These are phyloP conservation scores for Psilocybe sp. DNA, from an alignment of 768 basidiomycete genomes.

Conservation along the genomic window DNA sequence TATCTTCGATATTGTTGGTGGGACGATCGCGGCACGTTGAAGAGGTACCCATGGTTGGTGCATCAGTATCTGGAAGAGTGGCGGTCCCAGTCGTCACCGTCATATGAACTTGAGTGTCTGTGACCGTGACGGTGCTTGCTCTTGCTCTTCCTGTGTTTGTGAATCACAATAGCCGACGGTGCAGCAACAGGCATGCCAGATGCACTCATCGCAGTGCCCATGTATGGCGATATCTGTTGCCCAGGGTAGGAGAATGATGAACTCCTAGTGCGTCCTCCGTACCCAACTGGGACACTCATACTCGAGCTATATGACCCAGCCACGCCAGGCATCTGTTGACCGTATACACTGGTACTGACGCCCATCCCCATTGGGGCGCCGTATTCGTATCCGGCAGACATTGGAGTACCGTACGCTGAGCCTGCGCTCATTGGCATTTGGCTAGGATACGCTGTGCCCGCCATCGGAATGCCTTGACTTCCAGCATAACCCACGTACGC, in stretches of 20 bases:
- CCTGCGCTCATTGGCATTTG: constrained; percentile 12
- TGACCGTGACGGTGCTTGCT: constrained; percentile 7
- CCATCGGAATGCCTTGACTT: constrained; percentile 18
- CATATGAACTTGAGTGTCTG: no score
- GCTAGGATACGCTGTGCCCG: constrained; percentile 21
- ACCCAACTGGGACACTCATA: constrained; percentile 21
- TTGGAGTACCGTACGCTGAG: constrained; percentile 18
- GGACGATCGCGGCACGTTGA: no score
- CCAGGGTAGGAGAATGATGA: constrained; percentile 34
- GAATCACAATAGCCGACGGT: constrained; percentile 28
- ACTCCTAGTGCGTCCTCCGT: constrained; percentile 27
- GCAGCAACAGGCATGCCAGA: constrained; percentile 13
- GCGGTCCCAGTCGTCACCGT: no score
- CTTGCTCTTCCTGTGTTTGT: constrained; percentile 27
- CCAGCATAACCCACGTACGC: constrained; percentile 23
- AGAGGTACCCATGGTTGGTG: no score
- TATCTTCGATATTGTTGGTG: no score
- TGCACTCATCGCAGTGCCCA: constrained; percentile 19
- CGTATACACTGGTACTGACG: constrained; percentile 12
- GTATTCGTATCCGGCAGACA: constrained; percentile 17
- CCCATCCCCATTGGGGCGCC: constrained; percentile 16
- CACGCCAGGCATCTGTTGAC: constrained; percentile 21
- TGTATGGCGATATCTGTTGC: constrained; percentile 19
- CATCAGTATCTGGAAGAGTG: no score
- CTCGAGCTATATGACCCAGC: constrained; percentile 20